Evolutionary conservation across 805 yeast species (phyloP).

Genomic region (Brettanomyces custersianus): DNA sequence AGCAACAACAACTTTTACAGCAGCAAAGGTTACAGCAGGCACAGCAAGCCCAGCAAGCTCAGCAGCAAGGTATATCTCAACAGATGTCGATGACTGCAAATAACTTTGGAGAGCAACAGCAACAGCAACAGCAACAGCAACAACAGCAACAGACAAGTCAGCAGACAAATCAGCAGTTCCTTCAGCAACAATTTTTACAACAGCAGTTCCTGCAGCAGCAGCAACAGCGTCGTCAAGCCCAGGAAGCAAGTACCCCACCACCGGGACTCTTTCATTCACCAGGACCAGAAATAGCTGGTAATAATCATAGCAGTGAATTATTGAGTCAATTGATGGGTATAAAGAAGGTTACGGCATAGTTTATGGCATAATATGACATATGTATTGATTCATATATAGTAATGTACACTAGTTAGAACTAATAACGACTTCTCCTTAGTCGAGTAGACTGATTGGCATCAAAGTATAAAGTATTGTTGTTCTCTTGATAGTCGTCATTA

Average conservation of each 20-base stretch:
- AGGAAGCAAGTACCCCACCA: constrained; percentile 57
- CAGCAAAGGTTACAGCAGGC: constrained; percentile 3
- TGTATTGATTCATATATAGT: not conserved
- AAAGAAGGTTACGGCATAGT: constrained; percentile 28
- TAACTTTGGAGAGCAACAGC: constrained; percentile 7
- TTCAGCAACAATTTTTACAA: constrained; percentile 12
- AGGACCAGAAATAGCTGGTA: constrained; percentile 4
- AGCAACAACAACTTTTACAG: not conserved
- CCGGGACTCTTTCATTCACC: constrained; percentile 47
- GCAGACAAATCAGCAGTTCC: constrained; percentile 19
- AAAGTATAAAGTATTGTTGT: not conserved
- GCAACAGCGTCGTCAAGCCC: constrained; percentile 25
- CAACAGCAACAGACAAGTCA: constrained; percentile 12
- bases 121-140: constrained; percentile 26
- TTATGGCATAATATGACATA: not conserved
- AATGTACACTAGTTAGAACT: not conserved
- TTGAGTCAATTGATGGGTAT: constrained; percentile 82
- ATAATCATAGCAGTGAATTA: constrained; percentile 47
- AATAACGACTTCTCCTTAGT: constrained; percentile 13
- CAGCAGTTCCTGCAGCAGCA: constrained; percentile 25
- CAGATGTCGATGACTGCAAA: constrained; percentile 3
- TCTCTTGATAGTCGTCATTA: constrained; percentile 5
- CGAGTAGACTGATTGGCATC: constrained; percentile 2
- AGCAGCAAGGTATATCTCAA: constrained; percentile 20
- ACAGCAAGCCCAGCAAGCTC: constrained; percentile 19